phyloP scores from a whole-genome alignment of 192 early-diverging fungal species.

The Backusella macrospora region DNA sequence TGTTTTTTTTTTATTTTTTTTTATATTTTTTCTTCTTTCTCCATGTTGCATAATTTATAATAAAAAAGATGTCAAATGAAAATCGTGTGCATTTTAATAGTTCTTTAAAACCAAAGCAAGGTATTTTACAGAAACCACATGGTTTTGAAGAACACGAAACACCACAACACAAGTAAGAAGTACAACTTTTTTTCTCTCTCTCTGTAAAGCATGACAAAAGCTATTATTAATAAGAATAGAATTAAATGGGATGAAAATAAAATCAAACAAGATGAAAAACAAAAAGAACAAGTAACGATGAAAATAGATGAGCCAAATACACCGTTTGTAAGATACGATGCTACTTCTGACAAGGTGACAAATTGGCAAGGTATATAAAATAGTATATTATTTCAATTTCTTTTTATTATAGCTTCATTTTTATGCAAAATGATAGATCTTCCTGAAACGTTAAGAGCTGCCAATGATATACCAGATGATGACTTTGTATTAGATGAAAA shows the following conservation, averaged over 20 bases:
- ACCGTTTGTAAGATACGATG: not conserved
- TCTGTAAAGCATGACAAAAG: too few relatives aligned
- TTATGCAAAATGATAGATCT: not conserved
- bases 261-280: not conserved
- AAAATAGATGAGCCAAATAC: not conserved
- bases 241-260: constrained; percentile 2
- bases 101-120: constrained; percentile 2
- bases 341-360: not conserved
- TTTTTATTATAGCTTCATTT: too few relatives aligned
- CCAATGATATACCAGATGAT: constrained; percentile 1
- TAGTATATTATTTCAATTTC: too few relatives aligned
- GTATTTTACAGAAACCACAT: not conserved
- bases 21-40: not conserved
- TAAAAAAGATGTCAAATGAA: not conserved
- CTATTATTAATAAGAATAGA: too few relatives aligned
- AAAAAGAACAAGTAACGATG: not conserved
- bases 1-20: not conserved
- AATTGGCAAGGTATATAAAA: constrained; percentile 3
- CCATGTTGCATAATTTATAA: constrained; percentile 4
- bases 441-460: not conserved
- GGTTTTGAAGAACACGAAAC: not conserved
- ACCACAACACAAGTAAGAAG: constrained; percentile 1
- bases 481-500: not conserved
- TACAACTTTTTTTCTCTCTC: too few relatives aligned
- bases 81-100: not conserved